Base-by-base conservation (phyloP, 1,284 basidiomycete genomes). In the Peniophora sp. region DNA sequence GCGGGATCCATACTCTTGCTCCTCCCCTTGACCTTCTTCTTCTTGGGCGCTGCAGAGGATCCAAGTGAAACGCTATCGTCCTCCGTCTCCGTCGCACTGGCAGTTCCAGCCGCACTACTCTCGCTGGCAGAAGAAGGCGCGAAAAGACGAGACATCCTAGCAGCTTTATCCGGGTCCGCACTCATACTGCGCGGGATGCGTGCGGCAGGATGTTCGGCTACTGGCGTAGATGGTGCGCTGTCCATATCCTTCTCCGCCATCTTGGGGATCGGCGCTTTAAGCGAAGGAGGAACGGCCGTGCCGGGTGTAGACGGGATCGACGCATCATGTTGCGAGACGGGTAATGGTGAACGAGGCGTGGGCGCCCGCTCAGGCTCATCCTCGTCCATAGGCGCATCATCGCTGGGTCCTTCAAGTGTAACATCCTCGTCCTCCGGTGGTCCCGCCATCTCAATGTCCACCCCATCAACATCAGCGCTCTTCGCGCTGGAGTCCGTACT, bases 151-250 rank as follows among this genome's bases (percentile, higher is more conserved):
- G 82, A 77, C 48, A 81, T 61, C 52, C 78, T 70, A 52, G 76
- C 63, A 20, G 77, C 68, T 63, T 75, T 76, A 62, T 80, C 79
- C 10, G 83, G 84, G 61, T 88, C 85, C 3, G 81, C 85, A 16
- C 87, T 89, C 56, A 86, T 84, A 3, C 87, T 88, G 20, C 87
- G 83, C 32, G 75, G 81, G 45, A 86, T 74, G 47, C 81, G 74
- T 27, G 60, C 46, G 10, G 59, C 52, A 27, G 59, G 57, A 39
- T 66, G 59, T 47, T 61, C 51, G 46, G 60, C 52, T 53, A 71
- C 69, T 50, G 63, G 55, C 16, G 67, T 65, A 8, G 74, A 56
- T 14, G 77, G 72, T 14, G 74, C 74, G 24, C 67, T 60, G 16
- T 69, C 60, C 2, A 64, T 65, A 16, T 53, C 38, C 5, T 32